Base-by-base conservation (phyloP, 106 monocot species). In the Agapanthus africanus region DNA sequence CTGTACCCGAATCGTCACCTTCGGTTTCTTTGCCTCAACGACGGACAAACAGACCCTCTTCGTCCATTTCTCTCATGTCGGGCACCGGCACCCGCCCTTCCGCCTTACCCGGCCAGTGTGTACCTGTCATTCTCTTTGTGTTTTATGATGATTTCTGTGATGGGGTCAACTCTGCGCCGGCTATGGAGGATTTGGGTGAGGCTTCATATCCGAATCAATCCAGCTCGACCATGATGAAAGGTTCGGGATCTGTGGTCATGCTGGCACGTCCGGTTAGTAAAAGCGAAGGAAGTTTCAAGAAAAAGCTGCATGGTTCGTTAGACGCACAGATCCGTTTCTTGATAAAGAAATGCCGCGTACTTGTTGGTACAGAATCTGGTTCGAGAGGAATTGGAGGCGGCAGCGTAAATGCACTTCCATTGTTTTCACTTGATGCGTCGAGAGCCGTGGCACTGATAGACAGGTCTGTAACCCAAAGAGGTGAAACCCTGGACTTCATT, bases 351-450 rank as follows among this genome's bases (percentile, higher is more conserved):
- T 90, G 82, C 30, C 83, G 93, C 26, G 78, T 71, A 38, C 82
- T 94, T 39, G 74, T 67, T 51, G 79, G 77, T 32, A 18, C 39
- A 1, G 93, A 93, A 37, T 74, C 65, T 31, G 61, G 66, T 34
- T 73, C 73, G 41, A 83, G 95, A 69, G 38, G 64, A 33, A 21
- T 3, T 25, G 78, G 83, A 74, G 52, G 49, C 59, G 78, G 80
- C 63, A 82, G 65, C 49, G 8, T 35, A 51, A 77, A 54, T 72
- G 69, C 80, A 64, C 63, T 80, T 38, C 89, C 97, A 51, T 75
- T 99, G 63, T 93, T 99, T 79, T 79, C 87, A 19, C 84, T 99
- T 64, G 99, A 99, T 74, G 37, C 93, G 15, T 85, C 99, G 46
- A 87, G 87, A 76, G 77, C 75, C 37, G 88, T 85, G 59, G 68